Evolutionary conservation across 2,329 filamentous ascomycete genomes (phyloP).

Genomic region (Macroventuria anomochaeta): DNA sequence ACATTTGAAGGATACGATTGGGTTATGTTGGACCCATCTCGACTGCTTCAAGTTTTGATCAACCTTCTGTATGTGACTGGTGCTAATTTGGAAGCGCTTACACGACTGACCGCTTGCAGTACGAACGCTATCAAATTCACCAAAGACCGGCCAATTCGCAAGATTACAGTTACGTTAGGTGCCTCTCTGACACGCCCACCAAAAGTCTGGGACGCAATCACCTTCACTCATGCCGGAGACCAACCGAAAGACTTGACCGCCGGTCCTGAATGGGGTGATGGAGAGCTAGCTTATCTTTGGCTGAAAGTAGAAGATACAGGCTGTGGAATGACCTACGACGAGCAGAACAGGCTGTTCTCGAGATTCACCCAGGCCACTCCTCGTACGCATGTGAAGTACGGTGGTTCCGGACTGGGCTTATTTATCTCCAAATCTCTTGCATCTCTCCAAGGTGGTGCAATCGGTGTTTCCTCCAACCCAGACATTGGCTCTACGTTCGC

Average conservation of each 20-base stretch:
- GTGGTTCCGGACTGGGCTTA: constrained; percentile 52
- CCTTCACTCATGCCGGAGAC: constrained; percentile 21
- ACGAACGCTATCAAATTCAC: constrained; percentile 47
- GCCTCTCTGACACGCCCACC: constrained; percentile 32
- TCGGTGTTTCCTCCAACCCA: constrained; percentile 49
- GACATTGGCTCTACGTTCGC: constrained; percentile 48
- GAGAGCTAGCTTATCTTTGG: constrained; percentile 44
- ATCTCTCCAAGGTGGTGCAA: constrained; percentile 49
- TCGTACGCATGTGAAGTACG: constrained; percentile 48
- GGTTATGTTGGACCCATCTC: constrained; percentile 40
- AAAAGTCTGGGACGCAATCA: constrained; percentile 23
- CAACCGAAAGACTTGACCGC: constrained; percentile 13
- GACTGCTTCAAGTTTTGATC: constrained; percentile 36
- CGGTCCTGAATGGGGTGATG: constrained; percentile 40
- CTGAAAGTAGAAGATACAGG: constrained; percentile 50
- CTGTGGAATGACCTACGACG: constrained; percentile 47
- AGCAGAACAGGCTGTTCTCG: constrained; percentile 44
- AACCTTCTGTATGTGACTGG: constrained; percentile 37
- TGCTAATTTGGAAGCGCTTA: constrained; percentile 20
- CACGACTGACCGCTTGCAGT: constrained; percentile 37
- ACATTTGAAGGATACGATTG: constrained; percentile 48
- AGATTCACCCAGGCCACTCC: constrained; percentile 42
- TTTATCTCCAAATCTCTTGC: constrained; percentile 50
- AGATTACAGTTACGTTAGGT: constrained; percentile 49
- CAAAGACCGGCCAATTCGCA: constrained; percentile 40